These are phyloP conservation scores for Wolfiporia cocos DNA, from an alignment of 1,284 basidiomycete genomes.

Conservation along the genomic window DNA sequence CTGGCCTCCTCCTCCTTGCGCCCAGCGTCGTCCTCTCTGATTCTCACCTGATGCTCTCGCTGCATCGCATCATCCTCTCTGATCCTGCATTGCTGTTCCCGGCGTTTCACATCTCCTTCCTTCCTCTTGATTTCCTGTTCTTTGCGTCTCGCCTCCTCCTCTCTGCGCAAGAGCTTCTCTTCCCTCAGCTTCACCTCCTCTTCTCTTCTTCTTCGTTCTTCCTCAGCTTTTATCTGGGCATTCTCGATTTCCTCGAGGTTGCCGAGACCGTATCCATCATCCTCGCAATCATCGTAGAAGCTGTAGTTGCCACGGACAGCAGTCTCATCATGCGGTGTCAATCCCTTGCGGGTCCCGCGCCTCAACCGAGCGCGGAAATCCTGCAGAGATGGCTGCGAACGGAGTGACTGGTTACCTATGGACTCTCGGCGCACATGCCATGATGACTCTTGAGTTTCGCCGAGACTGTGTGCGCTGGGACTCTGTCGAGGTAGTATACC, in stretches of 20 bases:
- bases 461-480: slow-evolving; percentile 3
- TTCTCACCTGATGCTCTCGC: too few relatives aligned
- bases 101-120: slow-evolving; percentile 19
- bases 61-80: slow-evolving; percentile 8
- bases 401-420: slow-evolving; percentile 19
- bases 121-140: slow-evolving; percentile 19
- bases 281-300: slow-evolving; percentile 8
- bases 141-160: slow-evolving; percentile 9
- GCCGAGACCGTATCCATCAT: slow-evolving; percentile 26
- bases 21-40: slow-evolving; percentile 19
- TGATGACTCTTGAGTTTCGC: slow-evolving; percentile 13
- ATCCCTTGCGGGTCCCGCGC: background rate
- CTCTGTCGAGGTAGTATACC: background rate
- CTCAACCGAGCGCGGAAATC: slow-evolving; percentile 13
- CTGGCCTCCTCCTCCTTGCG: slow-evolving; percentile 19
- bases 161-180: slow-evolving; percentile 13
- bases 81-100: slow-evolving; percentile 6
- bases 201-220: slow-evolving; percentile 3
- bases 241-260: slow-evolving; percentile 8
- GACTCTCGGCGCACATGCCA: slow-evolving; percentile 18
- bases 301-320: too few relatives aligned
- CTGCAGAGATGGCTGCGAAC: slow-evolving; percentile 20
- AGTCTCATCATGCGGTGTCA: background rate
- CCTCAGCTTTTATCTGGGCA: slow-evolving; percentile 3
- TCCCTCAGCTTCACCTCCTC: slow-evolving; percentile 12